These are phyloP conservation scores for Apiotrichum gracile DNA, from an alignment of 1,284 basidiomycete species.

Conservation along the genomic window DNA sequence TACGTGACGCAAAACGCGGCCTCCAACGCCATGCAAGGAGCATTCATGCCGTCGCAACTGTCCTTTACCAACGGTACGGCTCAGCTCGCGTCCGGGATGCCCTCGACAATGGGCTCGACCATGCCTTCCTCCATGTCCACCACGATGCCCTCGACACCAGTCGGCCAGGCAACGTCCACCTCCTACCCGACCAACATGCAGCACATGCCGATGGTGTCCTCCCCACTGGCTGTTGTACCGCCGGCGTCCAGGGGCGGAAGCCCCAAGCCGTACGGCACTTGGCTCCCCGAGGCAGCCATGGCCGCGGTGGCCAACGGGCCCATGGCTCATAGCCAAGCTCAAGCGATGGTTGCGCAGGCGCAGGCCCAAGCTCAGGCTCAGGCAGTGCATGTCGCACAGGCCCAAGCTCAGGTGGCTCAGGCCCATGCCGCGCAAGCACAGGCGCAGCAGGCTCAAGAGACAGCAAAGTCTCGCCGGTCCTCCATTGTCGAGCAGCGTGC, in stretches of 20 bases:
- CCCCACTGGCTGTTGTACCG: slow-evolving; percentile 35
- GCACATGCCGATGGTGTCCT: slow-evolving; percentile 40
- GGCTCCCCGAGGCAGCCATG: slow-evolving; percentile 10
- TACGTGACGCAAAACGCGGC: neutral
- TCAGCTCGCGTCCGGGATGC: slow-evolving; percentile 17
- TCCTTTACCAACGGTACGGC: slow-evolving; percentile 36
- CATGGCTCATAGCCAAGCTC: slow-evolving; percentile 3
- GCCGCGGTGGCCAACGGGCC: neutral
- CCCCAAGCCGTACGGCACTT: slow-evolving; percentile 18
- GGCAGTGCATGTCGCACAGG: slow-evolving; percentile 4
- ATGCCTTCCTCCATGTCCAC: neutral
- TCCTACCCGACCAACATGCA: slow-evolving; percentile 26
- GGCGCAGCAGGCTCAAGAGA: neutral
- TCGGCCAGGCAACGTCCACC: slow-evolving; percentile 22
- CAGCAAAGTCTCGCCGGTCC: slow-evolving; percentile 8
- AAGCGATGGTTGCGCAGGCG: slow-evolving; percentile 8
- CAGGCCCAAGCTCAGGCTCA: slow-evolving; percentile 8
- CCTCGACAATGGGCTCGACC: neutral
- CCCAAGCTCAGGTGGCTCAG: slow-evolving; percentile 4
- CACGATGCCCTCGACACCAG: slow-evolving; percentile 21
- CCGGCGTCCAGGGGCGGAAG: slow-evolving; percentile 30
- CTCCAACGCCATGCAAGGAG: too few relatives aligned
- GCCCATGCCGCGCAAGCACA: slow-evolving; percentile 4
- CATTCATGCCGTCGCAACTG: slow-evolving; percentile 45
- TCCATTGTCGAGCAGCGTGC: slow-evolving; percentile 23